Evolutionary conservation across 2,329 filamentous ascomycete genomes (phyloP).

Genomic region (Pseudogymnoascus sp.): DNA sequence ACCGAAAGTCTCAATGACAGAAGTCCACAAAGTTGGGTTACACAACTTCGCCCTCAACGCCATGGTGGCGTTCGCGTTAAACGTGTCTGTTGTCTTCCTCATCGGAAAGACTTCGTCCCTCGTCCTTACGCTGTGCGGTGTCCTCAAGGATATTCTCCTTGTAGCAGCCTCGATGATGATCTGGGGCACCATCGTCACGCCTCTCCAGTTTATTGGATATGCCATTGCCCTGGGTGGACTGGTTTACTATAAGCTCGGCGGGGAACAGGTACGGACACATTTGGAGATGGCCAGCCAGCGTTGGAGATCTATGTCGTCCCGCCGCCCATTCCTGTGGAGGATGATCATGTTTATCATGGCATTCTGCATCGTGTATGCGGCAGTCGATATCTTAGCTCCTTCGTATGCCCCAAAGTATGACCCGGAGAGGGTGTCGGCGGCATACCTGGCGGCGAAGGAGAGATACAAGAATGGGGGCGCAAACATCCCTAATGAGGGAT

Average conservation of each 20-base stretch:
- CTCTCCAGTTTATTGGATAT: conserved; percentile 77
- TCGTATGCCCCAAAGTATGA: conserved; percentile 49
- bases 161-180: conserved; percentile 73
- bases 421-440: conserved; percentile 25
- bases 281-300: conserved; percentile 60
- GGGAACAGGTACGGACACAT: conserved; percentile 76
- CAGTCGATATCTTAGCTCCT: conserved; percentile 61
- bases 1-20: conserved; percentile 57
- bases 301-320: conserved; percentile 79
- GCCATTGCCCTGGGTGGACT: conserved; percentile 70
- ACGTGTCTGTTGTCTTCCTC: conserved; percentile 78
- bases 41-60: conserved; percentile 69
- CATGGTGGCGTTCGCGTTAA: conserved; percentile 69
- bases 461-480: neutral
- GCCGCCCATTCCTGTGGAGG: conserved; percentile 70
- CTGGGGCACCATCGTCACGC: conserved; percentile 67
- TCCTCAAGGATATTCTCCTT: conserved; percentile 80
- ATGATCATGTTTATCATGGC: conserved; percentile 59
- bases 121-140: conserved; percentile 77
- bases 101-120: conserved; percentile 84
- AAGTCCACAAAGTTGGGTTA: conserved; percentile 66
- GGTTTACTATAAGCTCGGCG: conserved; percentile 79
- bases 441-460: neutral
- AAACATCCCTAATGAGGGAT: neutral
- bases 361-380: conserved; percentile 57